These are phyloP conservation scores for Camellia lanceoleosa DNA, from an alignment of 148 eudicot genomes.

Conservation along the genomic window DNA sequence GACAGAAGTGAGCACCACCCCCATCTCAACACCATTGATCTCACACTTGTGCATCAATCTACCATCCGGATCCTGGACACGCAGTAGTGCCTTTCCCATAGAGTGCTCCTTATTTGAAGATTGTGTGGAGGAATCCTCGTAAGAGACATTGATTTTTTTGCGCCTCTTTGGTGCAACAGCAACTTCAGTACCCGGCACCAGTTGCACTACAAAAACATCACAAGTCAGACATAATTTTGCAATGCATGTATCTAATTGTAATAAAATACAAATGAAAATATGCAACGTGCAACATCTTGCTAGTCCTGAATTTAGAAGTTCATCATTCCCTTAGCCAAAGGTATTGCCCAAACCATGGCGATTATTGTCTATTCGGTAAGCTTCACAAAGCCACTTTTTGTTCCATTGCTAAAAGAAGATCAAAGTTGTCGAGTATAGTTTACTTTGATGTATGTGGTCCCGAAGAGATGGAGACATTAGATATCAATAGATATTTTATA, in stretches of 20 bases:
- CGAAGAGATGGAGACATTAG: too few relatives aligned
- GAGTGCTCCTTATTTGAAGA: conserved; percentile 28
- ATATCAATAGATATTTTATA: too few relatives aligned
- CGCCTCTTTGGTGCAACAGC: conserved; percentile 97
- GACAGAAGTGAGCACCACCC: conserved; percentile 63
- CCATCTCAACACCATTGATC: conserved; percentile 50
- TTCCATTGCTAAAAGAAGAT: too few relatives aligned
- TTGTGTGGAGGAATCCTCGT: conserved; percentile 32
- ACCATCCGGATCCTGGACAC: conserved; percentile 71
- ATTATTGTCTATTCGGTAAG: too few relatives aligned
- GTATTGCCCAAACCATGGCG: too few relatives aligned
- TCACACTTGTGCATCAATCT: conserved; percentile 47
- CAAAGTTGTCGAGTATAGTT: too few relatives aligned
- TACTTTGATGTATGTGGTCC: too few relatives aligned
- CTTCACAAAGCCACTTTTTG: too few relatives aligned
- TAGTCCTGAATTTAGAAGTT: background rate
- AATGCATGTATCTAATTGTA: background rate
- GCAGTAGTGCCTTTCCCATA: conserved; percentile 55
- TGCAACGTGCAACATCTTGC: background rate
- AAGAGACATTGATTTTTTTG: conserved; percentile 34
- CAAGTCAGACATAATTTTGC: background rate
- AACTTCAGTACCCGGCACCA: conserved; percentile 87
- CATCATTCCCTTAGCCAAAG: too few relatives aligned
- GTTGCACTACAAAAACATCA: conserved; percentile 66
- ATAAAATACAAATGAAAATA: background rate